These are phyloP conservation scores for Kwoniella shivajii DNA, from an alignment of 1,284 basidiomycete species.

Conservation along the genomic window DNA sequence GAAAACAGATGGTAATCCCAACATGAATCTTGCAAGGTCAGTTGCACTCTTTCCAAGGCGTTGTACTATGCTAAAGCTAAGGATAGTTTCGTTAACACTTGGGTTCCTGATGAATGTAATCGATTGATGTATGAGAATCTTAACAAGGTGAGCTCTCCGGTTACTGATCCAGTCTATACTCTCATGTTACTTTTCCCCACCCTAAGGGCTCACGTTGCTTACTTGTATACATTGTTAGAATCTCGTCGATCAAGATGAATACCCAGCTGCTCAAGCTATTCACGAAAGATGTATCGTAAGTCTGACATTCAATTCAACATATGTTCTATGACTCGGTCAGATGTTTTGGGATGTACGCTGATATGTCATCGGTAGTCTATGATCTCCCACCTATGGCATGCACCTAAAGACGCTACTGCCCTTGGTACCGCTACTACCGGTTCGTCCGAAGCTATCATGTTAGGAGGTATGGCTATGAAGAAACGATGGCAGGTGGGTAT, in stretches of 20 bases:
- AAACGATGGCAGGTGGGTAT: constrained; percentile 73
- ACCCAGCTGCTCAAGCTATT: constrained; percentile 73
- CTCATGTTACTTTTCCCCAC: neutral
- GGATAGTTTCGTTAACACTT: constrained; percentile 68
- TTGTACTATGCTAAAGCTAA: neutral
- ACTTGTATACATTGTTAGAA: constrained; percentile 61
- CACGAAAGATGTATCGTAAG: constrained; percentile 69
- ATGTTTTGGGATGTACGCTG: neutral
- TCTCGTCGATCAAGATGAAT: constrained; percentile 88
- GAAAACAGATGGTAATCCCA: constrained; percentile 66
- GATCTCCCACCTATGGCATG: constrained; percentile 91
- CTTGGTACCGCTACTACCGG: constrained; percentile 93
- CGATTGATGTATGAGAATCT: constrained; percentile 81
- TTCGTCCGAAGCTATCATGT: constrained; percentile 87
- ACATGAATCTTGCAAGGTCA: constrained; percentile 72
- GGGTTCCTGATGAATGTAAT: constrained; percentile 67
- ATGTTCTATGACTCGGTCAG: neutral
- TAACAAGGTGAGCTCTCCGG: constrained; percentile 59
- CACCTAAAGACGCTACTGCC: constrained; percentile 69
- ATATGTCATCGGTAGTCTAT: constrained; percentile 60
- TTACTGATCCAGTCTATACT: neutral
- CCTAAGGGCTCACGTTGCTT: too few species aligned
- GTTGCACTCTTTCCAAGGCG: neutral
- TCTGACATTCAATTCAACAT: neutral
- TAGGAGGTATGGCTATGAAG: constrained; percentile 94